Base-by-base conservation (phyloP, 768 basidiomycete species). In the Pulveroboletus sp. region DNA sequence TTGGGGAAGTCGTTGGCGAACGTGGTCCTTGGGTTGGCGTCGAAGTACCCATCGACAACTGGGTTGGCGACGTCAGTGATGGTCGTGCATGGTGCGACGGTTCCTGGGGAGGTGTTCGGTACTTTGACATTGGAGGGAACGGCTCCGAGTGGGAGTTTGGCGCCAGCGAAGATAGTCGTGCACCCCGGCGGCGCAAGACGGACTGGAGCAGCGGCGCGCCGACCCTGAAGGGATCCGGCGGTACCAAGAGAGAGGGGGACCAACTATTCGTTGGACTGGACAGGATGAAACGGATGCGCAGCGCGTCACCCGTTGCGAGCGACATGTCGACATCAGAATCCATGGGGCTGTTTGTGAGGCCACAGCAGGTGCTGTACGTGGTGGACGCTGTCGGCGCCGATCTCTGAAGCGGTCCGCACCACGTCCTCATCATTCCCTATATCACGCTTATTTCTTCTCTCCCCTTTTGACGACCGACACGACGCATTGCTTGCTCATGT, bases 41-140 rank as follows among this genome's bases (percentile, higher is more conserved):
- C 14, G 92, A 94, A 64, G 88, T 93, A 11, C 89, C 90, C 1
- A 72, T 91, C 8, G 66, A 66, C 26, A 68, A 69, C n/a, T 79
- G 79, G 75, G 70, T 71, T 2, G 73, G 70, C 11, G 77, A 80
- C 22, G 68, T 73, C 45, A 68, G 74, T 13, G 77, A 81, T 24
- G 83, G 78, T n/a, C 73, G 86, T n/a, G 80, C 79, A 50, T 93
- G 91, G 91, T 79, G 89, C 61, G 90, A 94, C 57, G 92, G 92
- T 1, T 77, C 79, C 0, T 87, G 86, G 83, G 82, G 81, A 24
- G 92, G 91, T 0, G 71, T 91, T 37, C 78, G 83, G 22, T 93
- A 92, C 67, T 93, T 93, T 60, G 89, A 93, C 53, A 83, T 91
- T 54, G 80, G 80, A 4, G 65, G 66, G 13, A 71, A 65, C 4